These are phyloP conservation scores for Hibiscus trionum DNA, from an alignment of 345 rosid genomes.

Conservation along the genomic window DNA sequence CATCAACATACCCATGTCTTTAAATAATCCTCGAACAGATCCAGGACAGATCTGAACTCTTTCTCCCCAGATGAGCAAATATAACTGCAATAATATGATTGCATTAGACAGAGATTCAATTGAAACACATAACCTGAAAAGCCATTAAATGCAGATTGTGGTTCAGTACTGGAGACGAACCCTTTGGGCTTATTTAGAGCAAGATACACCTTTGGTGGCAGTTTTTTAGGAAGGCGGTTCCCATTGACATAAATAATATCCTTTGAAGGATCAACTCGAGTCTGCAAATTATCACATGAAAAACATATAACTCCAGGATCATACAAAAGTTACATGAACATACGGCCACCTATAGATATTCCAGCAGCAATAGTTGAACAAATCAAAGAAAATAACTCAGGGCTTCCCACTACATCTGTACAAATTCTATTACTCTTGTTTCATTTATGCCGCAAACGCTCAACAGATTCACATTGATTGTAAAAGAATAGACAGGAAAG, in stretches of 20 bases:
- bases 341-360: not conserved
- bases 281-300: constrained; percentile 34
- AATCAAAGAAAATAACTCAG: not conserved
- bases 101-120: constrained; percentile 4
- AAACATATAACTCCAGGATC: not conserved
- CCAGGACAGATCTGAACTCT: constrained; percentile 58
- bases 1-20: constrained; percentile 54
- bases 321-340: not conserved
- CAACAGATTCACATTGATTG: not conserved
- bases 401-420: not conserved
- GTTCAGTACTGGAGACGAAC: constrained; percentile 31
- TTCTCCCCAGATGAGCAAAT: constrained; percentile 89
- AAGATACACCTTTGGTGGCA: constrained; percentile 84
- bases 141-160: not conserved
- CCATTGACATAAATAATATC: constrained; percentile 87
- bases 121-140: not conserved
- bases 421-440: not conserved
- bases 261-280: constrained; percentile 75
- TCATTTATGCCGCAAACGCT: not conserved
- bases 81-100: constrained; percentile 44
- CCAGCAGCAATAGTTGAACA: not conserved
- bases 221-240: constrained; percentile 71
- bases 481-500: not conserved
- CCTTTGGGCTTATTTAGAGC: constrained; percentile 98
- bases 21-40: constrained; percentile 64